Evolutionary conservation across 106 monocot genomes (phyloP).

Genomic region (Dendrobium nobile): DNA sequence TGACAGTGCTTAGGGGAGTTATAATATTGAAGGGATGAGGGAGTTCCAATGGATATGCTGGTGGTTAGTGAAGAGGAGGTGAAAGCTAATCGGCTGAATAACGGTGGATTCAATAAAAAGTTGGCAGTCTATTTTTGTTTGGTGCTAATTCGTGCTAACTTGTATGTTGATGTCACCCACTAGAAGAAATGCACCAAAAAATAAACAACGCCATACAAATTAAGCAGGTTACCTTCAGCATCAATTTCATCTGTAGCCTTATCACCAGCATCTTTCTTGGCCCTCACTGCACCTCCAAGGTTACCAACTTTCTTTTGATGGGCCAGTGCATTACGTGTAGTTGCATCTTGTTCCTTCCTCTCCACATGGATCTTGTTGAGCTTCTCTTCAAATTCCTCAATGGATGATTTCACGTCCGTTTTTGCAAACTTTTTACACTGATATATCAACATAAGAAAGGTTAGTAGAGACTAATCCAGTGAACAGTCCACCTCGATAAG

Average conservation of each 20-base stretch:
- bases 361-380: constrained; percentile 67
- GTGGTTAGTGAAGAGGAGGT: too few species aligned
- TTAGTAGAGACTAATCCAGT: not conserved
- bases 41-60: too few species aligned
- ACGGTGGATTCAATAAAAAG: not conserved
- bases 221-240: constrained; percentile 50
- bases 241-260: constrained; percentile 9
- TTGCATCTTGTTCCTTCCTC: constrained; percentile 79
- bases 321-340: constrained; percentile 58
- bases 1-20: too few species aligned
- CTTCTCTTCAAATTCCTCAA: constrained; percentile 97
- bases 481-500: not conserved
- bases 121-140: too few species aligned
- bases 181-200: not conserved
- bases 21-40: too few species aligned
- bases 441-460: constrained; percentile 6
- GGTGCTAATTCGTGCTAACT: too few species aligned
- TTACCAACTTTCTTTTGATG: constrained; percentile 58
- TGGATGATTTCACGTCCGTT: constrained; percentile 58
- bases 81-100: not conserved
- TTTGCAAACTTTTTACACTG: constrained; percentile 97
- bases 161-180: not conserved
- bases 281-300: constrained; percentile 26
- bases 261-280: constrained; percentile 12
- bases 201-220: not conserved